A percentile compares a stretch with the other conserved stretches of the same genome.
Evolutionary conservation across 116 monocot species (phyloP).

Genomic region (Cymodocea nodosa): DNA sequence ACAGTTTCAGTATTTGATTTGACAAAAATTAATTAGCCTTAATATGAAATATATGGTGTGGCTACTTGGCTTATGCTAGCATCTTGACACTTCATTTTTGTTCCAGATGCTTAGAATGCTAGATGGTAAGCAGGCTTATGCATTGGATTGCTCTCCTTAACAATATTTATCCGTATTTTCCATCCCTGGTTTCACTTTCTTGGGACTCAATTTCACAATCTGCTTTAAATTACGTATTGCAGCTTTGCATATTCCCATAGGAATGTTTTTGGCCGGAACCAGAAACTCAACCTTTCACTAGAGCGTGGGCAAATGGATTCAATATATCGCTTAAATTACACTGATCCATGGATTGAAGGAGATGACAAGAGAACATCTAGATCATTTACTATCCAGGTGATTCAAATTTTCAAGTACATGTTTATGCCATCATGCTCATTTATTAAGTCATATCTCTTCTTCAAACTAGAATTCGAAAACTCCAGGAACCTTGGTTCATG

Average conservation of each 20-base stretch:
- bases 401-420: background rate
- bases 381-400: constrained; percentile 84
- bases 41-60: too few relatives aligned
- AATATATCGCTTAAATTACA: constrained; percentile 91
- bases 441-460: background rate
- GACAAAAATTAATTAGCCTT: too few relatives aligned
- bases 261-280: constrained; percentile 95
- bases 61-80: too few relatives aligned
- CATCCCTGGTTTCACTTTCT: too few relatives aligned
- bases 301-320: constrained; percentile 98
- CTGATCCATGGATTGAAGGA: constrained; percentile 97
- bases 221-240: constrained; percentile 15
- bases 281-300: constrained; percentile 91
- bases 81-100: too few relatives aligned
- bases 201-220: background rate
- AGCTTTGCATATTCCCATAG: constrained; percentile 99
- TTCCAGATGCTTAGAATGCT: too few relatives aligned
- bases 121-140: too few relatives aligned
- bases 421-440: background rate
- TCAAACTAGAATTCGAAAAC: constrained; percentile 73
- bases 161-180: background rate
- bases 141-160: too few relatives aligned
- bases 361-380: constrained; percentile 96
- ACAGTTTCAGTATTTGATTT: too few relatives aligned
- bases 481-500: constrained; percentile 95